Conservation (phyloP, 257 asterid species). For the Linderniella brevidens region DNA sequence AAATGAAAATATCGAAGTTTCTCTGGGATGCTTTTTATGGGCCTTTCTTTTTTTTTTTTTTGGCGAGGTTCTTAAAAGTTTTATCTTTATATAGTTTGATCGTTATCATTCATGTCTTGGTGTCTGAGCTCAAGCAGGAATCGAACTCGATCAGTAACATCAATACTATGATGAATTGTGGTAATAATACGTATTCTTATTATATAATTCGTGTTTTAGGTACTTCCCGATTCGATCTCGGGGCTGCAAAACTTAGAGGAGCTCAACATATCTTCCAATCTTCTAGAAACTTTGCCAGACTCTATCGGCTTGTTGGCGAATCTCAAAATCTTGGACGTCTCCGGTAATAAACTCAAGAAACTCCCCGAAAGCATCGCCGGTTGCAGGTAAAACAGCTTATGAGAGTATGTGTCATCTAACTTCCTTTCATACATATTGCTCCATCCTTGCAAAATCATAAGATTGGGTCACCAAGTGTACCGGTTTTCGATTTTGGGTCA, state of each 20-base stretch:
- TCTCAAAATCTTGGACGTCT: conserved; percentile 32
- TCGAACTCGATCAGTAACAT: neutral
- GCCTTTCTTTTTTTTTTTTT: too few species aligned
- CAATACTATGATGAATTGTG: neutral
- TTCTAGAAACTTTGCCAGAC: conserved; percentile 37
- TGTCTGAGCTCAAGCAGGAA: too few species aligned
- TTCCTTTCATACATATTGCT: too few species aligned
- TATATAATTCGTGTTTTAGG: conserved; percentile 15
- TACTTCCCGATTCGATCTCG: conserved; percentile 44
- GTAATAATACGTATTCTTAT: neutral
- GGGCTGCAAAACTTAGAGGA: conserved; percentile 39
- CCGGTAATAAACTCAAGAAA: conserved; percentile 33
- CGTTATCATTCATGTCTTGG: too few species aligned
- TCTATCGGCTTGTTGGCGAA: conserved; percentile 38
- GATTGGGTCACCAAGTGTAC: too few species aligned
- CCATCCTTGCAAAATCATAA: too few species aligned
- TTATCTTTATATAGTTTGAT: too few species aligned
- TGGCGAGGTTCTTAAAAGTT: too few species aligned
- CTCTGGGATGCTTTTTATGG: too few species aligned
- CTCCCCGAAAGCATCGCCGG: conserved; percentile 53
- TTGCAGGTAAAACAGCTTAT: conserved; percentile 29
- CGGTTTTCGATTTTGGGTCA: too few species aligned
- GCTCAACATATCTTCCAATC: conserved; percentile 42
- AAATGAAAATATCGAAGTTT: neutral
- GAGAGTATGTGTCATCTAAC: neutral